Evolutionary conservation across 2,329 filamentous ascomycete species (phyloP).

Genomic region (Calonectria crousiana): DNA sequence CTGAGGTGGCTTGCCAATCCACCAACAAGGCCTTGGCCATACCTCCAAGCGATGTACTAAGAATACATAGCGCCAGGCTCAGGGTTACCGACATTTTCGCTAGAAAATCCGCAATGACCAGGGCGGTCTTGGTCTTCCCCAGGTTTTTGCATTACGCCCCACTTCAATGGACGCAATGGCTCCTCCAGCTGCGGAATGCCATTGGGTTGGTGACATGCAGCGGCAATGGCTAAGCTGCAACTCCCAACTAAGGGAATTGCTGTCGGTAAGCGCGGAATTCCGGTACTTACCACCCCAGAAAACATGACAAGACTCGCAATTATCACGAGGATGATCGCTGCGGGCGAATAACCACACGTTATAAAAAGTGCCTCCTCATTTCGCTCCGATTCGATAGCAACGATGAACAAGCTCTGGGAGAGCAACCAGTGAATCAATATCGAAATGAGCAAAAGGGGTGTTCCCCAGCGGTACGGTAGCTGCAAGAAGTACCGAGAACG

Average conservation of each 20-base stretch:
- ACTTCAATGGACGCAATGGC: not conserved
- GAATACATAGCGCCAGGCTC: not conserved
- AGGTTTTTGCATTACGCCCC: constrained; percentile 15
- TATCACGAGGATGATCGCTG: constrained; percentile 13
- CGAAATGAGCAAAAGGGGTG: not conserved
- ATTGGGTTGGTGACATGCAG: constrained; percentile 19
- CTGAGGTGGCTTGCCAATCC: not conserved
- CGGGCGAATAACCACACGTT: constrained; percentile 25
- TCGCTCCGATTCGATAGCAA: not conserved
- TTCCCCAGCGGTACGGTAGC: constrained; percentile 22
- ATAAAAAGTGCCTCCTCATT: not conserved
- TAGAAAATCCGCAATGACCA: constrained; percentile 12
- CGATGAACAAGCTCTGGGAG: constrained; percentile 25
- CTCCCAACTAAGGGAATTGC: constrained; percentile 14
- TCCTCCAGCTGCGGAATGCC: constrained; percentile 4
- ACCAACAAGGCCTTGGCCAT: not conserved
- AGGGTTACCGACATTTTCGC: constrained; percentile 3
- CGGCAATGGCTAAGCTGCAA: constrained; percentile 24
- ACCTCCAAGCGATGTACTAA: not conserved
- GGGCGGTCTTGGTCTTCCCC: not conserved
- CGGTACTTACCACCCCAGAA: not conserved
- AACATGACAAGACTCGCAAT: not conserved
- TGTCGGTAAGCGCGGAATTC: not conserved
- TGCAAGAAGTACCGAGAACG: constrained; percentile 28
- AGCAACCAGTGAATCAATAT: constrained; percentile 23